A percentile compares a stretch with the other conserved stretches of the same genome.
Conservation (phyloP, 768 basidiomycete species). For the Roridomyces roridus region DNA sequence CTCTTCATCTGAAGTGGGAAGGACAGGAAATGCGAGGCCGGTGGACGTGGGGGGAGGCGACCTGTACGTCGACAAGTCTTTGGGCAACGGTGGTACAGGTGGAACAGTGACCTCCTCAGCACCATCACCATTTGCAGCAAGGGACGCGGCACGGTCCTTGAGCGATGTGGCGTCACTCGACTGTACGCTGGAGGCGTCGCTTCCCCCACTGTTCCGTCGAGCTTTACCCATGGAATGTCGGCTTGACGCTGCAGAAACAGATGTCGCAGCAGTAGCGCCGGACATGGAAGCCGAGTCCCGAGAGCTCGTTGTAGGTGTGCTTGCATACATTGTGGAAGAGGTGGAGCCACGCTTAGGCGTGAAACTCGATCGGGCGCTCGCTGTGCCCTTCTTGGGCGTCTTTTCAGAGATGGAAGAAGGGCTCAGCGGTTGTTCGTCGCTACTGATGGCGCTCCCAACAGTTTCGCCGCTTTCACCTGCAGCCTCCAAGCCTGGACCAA, state of each 20-base stretch:
- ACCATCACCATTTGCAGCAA: constrained; percentile 63
- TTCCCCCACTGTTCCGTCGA: constrained; percentile 83
- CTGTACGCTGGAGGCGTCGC: constrained; percentile 80
- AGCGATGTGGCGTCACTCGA: constrained; percentile 68
- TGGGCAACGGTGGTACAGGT: constrained; percentile 91
- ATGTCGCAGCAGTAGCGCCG: constrained; percentile 77
- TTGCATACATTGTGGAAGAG: constrained; percentile 86
- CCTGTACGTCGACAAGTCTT: constrained; percentile 82
- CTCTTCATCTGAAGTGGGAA: constrained; percentile 47
- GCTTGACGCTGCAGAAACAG: constrained; percentile 73
- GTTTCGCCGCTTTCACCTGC: constrained; percentile 48
- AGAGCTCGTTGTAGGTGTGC: constrained; percentile 80
- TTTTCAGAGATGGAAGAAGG: constrained; percentile 59
- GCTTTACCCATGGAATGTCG: constrained; percentile 74
- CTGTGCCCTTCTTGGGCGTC: constrained; percentile 68
- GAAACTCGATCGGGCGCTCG: constrained; percentile 71
- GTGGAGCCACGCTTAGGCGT: constrained; percentile 89
- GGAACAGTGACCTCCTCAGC: constrained; percentile 77
- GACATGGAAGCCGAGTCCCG: constrained; percentile 88
- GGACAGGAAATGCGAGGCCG: constrained; percentile 55
- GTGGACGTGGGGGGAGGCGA: constrained; percentile 71
- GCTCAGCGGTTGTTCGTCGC: constrained; percentile 60
- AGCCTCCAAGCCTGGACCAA: constrained; percentile 41
- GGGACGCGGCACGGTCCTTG: constrained; percentile 72
- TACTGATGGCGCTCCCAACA: constrained; percentile 53